Evolutionary conservation across 768 basidiomycete genomes (phyloP), one percentile per base, ranked within the genome.

Genomic region (Lentinus brumalis): DNA sequence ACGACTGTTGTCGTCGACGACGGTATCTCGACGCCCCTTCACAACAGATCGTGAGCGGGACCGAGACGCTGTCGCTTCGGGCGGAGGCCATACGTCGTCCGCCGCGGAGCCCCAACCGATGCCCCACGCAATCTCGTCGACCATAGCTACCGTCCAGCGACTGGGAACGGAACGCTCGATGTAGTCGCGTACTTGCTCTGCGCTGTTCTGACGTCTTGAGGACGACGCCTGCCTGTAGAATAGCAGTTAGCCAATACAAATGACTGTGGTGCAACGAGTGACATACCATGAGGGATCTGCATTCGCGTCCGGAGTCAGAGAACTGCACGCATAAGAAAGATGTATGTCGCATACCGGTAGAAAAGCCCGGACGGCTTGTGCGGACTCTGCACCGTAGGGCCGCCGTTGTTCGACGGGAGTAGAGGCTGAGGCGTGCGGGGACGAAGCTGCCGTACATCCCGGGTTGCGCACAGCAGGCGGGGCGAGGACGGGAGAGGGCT

Each of bases 301-400:
- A 94, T 88, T 53, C 92, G 89, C 59, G 98, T 74, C 38, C 96
- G 79, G 89, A 77, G 73, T 99, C 96, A 38, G 71, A 76, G 72
- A 98, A 98, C 0, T 97, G 97, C 7, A 98, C 78, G 3, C 94
- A 94, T 0, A 87, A 87, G 18, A 98, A 81, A 1, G 98, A 79
- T 7, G 89, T 86, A 70, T 94, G 92, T 2, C 98, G 85, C 63
- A 97, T 82, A 56, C 95, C 87, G 0, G 97, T 97, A 2, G n/a
- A n/a, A 98, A 77, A 0, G 97, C 95, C 97, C 97, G 98, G 31
- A 98, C 87, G 65, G 98, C 97, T 70, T 95, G 92, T 0, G 91
- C 86, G 2, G 94, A 88, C 66, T 85, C 76, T 0, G 83, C 81
- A 46, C 53, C 66, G 46, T 71, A 6, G 78, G 66, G 0, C 76